Conservation (phyloP, 2,329 filamentous ascomycete genomes). For the Aspergillus clavatus region DNA sequence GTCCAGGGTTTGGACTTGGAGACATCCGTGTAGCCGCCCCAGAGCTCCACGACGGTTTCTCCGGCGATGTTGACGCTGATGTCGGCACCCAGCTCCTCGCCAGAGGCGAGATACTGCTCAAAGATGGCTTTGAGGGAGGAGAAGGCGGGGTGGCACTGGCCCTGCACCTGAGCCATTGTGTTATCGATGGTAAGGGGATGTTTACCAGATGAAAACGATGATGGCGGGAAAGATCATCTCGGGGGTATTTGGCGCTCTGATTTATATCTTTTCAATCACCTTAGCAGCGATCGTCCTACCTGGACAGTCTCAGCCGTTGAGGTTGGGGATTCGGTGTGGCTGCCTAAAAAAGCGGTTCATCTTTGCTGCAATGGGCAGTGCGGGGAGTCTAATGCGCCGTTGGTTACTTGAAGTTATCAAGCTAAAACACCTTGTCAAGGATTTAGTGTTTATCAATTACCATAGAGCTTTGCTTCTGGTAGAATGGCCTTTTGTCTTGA, state of each 20-base stretch:
- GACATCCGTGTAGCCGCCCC: slow-evolving; percentile 39
- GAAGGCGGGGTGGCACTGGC: slow-evolving; percentile 37
- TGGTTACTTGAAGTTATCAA: too few species aligned
- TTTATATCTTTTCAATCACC: not conserved
- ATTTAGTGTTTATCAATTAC: not conserved
- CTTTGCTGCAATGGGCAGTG: not conserved
- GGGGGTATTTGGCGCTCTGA: not conserved
- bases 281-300: too few species aligned
- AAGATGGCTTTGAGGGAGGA: slow-evolving; percentile 32
- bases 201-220: not conserved
- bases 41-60: slow-evolving; percentile 42
- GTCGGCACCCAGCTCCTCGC: slow-evolving; percentile 44
- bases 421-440: not conserved
- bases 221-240: not conserved
- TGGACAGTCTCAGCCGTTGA: too few species aligned
- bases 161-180: slow-evolving; percentile 29
- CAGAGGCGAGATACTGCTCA: slow-evolving; percentile 32
- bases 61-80: slow-evolving; percentile 41
- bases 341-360: not conserved
- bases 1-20: slow-evolving; percentile 33
- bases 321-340: too few species aligned
- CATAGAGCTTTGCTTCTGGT: not conserved
- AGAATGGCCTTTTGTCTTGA: not conserved
- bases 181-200: not conserved
- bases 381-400: not conserved